Evolutionary conservation across 2,329 filamentous ascomycete genomes (phyloP), one percentile per base, ranked within the genome.

Genomic region (Botrytis tulipae): DNA sequence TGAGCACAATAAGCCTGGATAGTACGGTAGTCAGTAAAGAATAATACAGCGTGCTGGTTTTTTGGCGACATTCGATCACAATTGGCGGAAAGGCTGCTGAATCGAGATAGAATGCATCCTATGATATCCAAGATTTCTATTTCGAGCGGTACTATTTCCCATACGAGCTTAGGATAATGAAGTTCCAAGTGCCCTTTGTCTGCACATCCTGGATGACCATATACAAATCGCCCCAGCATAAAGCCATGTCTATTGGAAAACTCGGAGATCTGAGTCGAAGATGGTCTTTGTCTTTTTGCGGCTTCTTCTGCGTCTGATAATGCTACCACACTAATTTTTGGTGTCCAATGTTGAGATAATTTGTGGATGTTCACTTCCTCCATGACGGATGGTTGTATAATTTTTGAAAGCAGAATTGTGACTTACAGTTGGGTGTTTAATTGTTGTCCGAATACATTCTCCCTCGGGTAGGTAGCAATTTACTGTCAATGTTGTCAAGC

Each of bases 11-110:
- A 80, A 37, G 77, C 65, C 79, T 80, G 79, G 48, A 78, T 75
- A 32, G 75, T 73, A 74, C 75, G 75, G 59, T 77, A 76, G 62
- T 80, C 77, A 80, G 79, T 79, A 79, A 80, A 80, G 68, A 79
- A 78, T 68, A 75, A 48, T 37, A 78, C 74, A 51, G 77, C 73
- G 60, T 79, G 76, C 16, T 73, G 14, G 70, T 76, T 68, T 20
- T 51, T 51, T 40, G 67, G 25, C 32, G 51, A 29, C 69, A 60
- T 67, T 69, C 78, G 74, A 20, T 51, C 42, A 74, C 77, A 79
- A 42, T 77, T 73, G 48, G 71, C 51, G 32, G 73, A 74, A 61
- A 76, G 57, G 59, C 66, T 71, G 32, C 78, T 69, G 48, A 67
- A 74, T 70, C 78, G 75, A 70, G 75, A 76, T 25, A 79, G 71